Evolutionary conservation across 1,139 yeast species (phyloP).

Genomic region (Debaryomyces sp.): DNA sequence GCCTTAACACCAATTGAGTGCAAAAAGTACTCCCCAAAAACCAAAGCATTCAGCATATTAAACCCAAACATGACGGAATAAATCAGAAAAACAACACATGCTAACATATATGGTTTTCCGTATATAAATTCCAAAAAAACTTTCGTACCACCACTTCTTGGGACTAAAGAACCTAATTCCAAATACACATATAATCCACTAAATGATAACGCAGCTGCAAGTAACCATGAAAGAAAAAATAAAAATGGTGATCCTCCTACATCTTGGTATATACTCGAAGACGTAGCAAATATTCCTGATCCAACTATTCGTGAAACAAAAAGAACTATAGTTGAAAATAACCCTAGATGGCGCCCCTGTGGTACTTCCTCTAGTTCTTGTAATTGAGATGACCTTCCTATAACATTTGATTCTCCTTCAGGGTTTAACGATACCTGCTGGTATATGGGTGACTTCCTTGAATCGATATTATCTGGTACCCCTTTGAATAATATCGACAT

Average conservation of each 20-base stretch:
- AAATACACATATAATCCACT: slow-evolving; percentile 67
- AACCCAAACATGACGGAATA: slow-evolving; percentile 66
- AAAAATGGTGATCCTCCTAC: slow-evolving; percentile 66
- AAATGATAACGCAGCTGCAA: slow-evolving; percentile 63
- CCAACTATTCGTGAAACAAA: slow-evolving; percentile 75
- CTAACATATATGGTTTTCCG: slow-evolving; percentile 58
- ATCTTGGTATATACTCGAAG: slow-evolving; percentile 65
- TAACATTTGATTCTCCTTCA: not conserved
- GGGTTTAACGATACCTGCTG: not conserved
- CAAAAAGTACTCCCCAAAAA: slow-evolving; percentile 69
- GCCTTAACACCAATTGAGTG: slow-evolving; percentile 48
- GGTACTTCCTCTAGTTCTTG: slow-evolving; percentile 59
- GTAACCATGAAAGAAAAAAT: slow-evolving; percentile 62
- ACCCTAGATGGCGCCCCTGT: slow-evolving; percentile 73
- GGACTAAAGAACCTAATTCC: slow-evolving; percentile 70
- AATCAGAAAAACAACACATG: slow-evolving; percentile 59
- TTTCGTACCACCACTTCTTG: slow-evolving; percentile 76
- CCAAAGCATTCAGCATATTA: slow-evolving; percentile 63
- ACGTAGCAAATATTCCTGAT: slow-evolving; percentile 74
- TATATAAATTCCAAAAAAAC: slow-evolving; percentile 69
- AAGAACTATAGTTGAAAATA: slow-evolving; percentile 63
- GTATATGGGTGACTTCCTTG: not conserved
- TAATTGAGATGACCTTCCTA: slow-evolving; percentile 22
- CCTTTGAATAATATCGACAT: not conserved
- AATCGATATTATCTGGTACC: not conserved